These are phyloP conservation scores for Magnusiomyces fungicola DNA, from an alignment of 1,139 yeast genomes.

Conservation along the genomic window DNA sequence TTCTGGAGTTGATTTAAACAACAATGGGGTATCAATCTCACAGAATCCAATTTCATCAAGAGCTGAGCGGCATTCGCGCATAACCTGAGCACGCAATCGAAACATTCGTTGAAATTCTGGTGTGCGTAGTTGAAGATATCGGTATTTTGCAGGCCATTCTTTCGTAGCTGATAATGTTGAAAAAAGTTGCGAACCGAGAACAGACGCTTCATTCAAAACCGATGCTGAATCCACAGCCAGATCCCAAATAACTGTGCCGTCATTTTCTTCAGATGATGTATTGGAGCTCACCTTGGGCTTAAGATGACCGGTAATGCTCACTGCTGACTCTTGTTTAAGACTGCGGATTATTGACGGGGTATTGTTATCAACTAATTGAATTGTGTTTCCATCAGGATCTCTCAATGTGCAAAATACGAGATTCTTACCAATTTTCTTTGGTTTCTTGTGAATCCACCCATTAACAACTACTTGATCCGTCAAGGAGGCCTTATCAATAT, in stretches of 20 bases:
- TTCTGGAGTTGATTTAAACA: conserved; percentile 95
- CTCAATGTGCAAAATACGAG: conserved; percentile 65
- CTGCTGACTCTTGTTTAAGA: conserved; percentile 68
- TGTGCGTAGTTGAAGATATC: conserved; percentile 73
- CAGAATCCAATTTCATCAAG: conserved; percentile 47
- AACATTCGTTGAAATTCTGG: conserved; percentile 54
- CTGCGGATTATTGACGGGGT: conserved; percentile 41
- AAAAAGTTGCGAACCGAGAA: conserved; percentile 58
- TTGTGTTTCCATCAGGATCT: conserved; percentile 58
- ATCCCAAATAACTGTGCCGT: conserved; percentile 51
- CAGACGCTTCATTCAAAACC: conserved; percentile 57
- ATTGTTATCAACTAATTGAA: conserved; percentile 56
- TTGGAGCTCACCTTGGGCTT: conserved; percentile 23
- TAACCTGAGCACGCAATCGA: conserved; percentile 53
- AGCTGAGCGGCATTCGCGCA: conserved; percentile 46
- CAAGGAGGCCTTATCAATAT: neutral
- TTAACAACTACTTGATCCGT: conserved; percentile 34
- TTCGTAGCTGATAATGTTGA: conserved; percentile 43
- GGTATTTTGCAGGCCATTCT: conserved; percentile 64
- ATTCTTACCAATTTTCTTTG: conserved; percentile 52
- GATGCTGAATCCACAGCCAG: conserved; percentile 46
- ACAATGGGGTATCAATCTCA: conserved; percentile 87
- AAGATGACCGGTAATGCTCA: conserved; percentile 56
- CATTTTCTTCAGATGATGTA: conserved; percentile 21
- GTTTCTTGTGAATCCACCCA: conserved; percentile 79